Evolutionary conservation across 1,139 yeast genomes (phyloP).

Genomic region (Hanseniaspora gamundiae): DNA sequence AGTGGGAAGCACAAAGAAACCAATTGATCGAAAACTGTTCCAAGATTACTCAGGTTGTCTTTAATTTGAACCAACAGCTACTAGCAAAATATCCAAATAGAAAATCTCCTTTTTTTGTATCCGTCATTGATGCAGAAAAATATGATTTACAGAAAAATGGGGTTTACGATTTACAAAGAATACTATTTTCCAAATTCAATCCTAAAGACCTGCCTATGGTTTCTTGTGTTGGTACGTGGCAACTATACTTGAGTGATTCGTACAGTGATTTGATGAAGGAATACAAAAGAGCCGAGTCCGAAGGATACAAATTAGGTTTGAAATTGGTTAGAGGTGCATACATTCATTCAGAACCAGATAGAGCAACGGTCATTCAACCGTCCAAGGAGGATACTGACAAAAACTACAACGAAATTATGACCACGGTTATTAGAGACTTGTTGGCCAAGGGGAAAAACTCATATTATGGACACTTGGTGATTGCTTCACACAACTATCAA

Average conservation of each 20-base stretch:
- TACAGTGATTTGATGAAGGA: constrained; percentile 50
- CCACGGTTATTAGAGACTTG: constrained; percentile 51
- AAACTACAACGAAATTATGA: constrained; percentile 63
- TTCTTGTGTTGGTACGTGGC: constrained; percentile 83
- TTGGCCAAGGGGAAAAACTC: constrained; percentile 37
- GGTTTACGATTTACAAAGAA: constrained; percentile 81
- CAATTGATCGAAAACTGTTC: constrained; percentile 55
- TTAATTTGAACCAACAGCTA: constrained; percentile 40
- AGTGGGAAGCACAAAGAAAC: constrained; percentile 43
- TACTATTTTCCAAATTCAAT: constrained; percentile 66
- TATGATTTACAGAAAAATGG: constrained; percentile 69
- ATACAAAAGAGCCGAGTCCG: constrained; percentile 47
- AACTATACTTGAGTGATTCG: constrained; percentile 76
- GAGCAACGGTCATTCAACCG: constrained; percentile 54
- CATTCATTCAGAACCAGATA: constrained; percentile 74
- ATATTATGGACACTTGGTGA: constrained; percentile 72
- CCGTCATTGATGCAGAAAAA: constrained; percentile 90
- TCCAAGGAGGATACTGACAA: constrained; percentile 69
- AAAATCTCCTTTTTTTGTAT: constrained; percentile 69
- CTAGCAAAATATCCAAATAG: constrained; percentile 48
- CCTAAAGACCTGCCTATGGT: constrained; percentile 39
- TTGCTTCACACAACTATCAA: constrained; percentile 80
- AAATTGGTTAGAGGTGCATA: constrained; percentile 97
- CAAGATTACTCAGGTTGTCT: constrained; percentile 41
- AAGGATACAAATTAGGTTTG: constrained; percentile 62